Base-by-base conservation (phyloP, 2,329 filamentous ascomycete genomes). In the Clonostachys rosea region DNA sequence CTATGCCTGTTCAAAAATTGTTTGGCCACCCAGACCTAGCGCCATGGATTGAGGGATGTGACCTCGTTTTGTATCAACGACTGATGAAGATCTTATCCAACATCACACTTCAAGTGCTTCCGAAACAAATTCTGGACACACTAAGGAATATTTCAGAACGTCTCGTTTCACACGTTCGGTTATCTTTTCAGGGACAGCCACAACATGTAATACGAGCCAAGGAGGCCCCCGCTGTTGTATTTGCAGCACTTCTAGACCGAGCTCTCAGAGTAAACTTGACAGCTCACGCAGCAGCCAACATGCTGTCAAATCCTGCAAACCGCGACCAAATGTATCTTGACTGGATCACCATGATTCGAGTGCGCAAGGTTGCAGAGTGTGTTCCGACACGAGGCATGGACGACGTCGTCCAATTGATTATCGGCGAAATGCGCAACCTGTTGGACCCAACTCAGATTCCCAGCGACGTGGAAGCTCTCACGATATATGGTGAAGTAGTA, bases 321-420 rank as follows among this genome's bases (percentile, higher is more conserved):
- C 83, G 94, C 47, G 90, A 94, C 54, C 87, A 94, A 59, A 97
- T 99, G 94, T 96, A 94, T 73, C 75, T 86, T 44, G 94, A 99
- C 60, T 96, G 91, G 84, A 83, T 90, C 39, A 82, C 74, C 3
- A 79, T 80, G 69, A 79, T 86, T 33, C 73, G 79, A 24, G 70
- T 79, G 10, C 76, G 81, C 42, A 85, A 85, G 59, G 68, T 85
- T 48, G 79, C 81, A 1, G 81, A 86, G 56, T 79, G 75, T 49
- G 73, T 86, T 6, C 83, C 83, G 1, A 78, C 78, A 5, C 69
- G 74, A 43, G 82, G 74, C 11, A 85, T 86, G 81, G 83, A 86
- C 55, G 82, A 86, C 50, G 71, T 86, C 17, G 81, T 85, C 17
- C 76, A 75, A 50, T 63, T 86, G 4, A 65, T 87, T 2, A 67